phyloP scores from a whole-genome alignment of 1,284 basidiomycete species.

The Phellopilus nigrolimitatus region DNA sequence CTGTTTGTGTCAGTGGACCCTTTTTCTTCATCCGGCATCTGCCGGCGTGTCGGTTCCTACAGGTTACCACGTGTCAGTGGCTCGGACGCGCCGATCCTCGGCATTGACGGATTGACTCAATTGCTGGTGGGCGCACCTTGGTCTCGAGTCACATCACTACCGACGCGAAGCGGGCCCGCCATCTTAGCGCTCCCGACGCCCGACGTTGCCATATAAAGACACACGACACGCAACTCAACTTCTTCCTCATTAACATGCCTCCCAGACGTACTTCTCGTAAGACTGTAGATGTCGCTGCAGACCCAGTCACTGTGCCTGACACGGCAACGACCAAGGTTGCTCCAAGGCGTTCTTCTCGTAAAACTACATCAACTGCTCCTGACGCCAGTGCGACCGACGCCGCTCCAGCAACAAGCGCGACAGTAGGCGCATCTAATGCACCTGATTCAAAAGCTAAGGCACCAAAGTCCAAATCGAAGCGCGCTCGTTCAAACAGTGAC shows the following conservation, averaged over 20 bases:
- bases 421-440: not conserved
- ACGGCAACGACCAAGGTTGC: not conserved
- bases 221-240: not conserved
- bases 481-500: conserved; percentile 23
- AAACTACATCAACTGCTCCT: not conserved
- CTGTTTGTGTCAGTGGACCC: no score
- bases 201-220: not conserved
- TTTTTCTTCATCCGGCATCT: no score
- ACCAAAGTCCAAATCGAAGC: conserved; percentile 10
- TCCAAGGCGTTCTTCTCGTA: not conserved
- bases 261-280: conserved; percentile 15
- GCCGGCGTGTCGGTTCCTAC: no score
- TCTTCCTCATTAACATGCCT: conserved; percentile 6
- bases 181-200: conserved; percentile 8
- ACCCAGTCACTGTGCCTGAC: not conserved
- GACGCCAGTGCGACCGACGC: not conserved
- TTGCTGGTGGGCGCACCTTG: not conserved
- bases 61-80: no score
- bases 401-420: not conserved
- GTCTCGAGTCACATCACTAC: conserved; percentile 6
- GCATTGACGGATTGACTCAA: conserved; percentile 1
- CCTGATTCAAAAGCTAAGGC: not conserved
- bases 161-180: not conserved
- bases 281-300: not conserved
- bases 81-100: no score